A percentile compares a stretch with the other conserved stretches of the same genome.
These are phyloP conservation scores for Flammula alnicola DNA, from an alignment of 1,284 basidiomycete genomes.

Conservation along the genomic window DNA sequence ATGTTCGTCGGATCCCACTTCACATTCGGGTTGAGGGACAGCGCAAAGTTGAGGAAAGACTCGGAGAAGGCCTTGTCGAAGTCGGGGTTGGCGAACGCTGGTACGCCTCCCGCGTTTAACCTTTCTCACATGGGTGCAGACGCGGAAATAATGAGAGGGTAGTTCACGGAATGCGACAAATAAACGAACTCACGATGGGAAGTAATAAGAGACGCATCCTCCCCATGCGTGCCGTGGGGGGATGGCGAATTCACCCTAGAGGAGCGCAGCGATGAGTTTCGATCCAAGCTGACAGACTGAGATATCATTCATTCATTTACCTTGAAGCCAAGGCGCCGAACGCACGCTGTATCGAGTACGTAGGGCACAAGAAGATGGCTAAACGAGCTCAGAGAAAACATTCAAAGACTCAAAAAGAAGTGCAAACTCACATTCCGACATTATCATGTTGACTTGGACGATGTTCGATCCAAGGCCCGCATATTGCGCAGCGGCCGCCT, in stretches of 20 bases:
- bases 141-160: too few species aligned
- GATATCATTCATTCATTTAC: conserved; percentile 14
- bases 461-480: conserved; percentile 32
- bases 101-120: conserved; percentile 13
- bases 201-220: conserved; percentile 40
- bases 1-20: conserved; percentile 30
- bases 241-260: conserved; percentile 39
- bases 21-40: conserved; percentile 41
- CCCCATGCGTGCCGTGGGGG: conserved; percentile 36
- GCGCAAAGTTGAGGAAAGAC: conserved; percentile 42
- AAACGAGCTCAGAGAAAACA: conserved; percentile 26
- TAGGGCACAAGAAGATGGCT: conserved; percentile 42
- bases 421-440: conserved; percentile 44
- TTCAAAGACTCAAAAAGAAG: conserved; percentile 35
- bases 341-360: conserved; percentile 33
- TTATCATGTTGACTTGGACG: conserved; percentile 40
- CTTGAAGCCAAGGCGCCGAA: too few species aligned
- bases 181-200: conserved; percentile 23
- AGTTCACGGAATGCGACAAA: not conserved
- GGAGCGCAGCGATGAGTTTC: not conserved
- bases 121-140: too few species aligned
- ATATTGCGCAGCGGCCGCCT: conserved; percentile 34
- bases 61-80: conserved; percentile 45
- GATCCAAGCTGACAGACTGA: not conserved
- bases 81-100: conserved; percentile 38